These are phyloP conservation scores for Coccomyxa subellipsoidea DNA, from an alignment of 163 green algal genomes.

Conservation along the genomic window DNA sequence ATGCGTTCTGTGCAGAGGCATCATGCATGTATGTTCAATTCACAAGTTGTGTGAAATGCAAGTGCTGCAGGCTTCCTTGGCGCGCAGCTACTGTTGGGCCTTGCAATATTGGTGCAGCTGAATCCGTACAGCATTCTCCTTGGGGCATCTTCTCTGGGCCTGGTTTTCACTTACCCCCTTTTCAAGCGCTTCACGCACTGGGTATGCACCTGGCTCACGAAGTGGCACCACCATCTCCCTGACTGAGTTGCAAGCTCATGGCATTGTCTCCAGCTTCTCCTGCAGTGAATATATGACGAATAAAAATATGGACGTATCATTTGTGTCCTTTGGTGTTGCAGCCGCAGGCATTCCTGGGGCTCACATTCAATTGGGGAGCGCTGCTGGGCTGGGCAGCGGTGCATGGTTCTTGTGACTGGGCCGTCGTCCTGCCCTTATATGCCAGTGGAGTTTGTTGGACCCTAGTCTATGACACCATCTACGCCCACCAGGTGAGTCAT, in stretches of 20 bases:
- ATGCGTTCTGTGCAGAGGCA: not conserved
- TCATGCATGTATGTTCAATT: too few species aligned
- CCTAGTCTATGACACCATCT: slow-evolving; percentile 94
- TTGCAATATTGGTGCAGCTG: slow-evolving; percentile 92
- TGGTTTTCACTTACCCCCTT: slow-evolving; percentile 89
- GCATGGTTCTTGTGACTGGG: slow-evolving; percentile 59
- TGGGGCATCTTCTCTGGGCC: slow-evolving; percentile 80
- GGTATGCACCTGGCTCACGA: too few species aligned
- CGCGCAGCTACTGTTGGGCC: slow-evolving; percentile 74
- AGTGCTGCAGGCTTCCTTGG: slow-evolving; percentile 79
- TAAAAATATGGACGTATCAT: too few species aligned
- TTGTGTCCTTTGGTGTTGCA: slow-evolving; percentile 35
- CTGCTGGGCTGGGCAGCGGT: slow-evolving; percentile 89
- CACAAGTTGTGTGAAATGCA: too few species aligned
- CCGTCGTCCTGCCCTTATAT: slow-evolving; percentile 85
- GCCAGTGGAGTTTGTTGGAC: slow-evolving; percentile 78
- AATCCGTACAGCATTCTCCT: slow-evolving; percentile 86
- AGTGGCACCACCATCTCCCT: too few species aligned
- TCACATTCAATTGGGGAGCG: slow-evolving; percentile 98
- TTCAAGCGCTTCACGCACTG: slow-evolving; percentile 95
- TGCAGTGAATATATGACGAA: too few species aligned
- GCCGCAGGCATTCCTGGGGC: slow-evolving; percentile 90
- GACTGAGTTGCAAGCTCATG: too few species aligned
- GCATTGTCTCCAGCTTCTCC: too few species aligned
- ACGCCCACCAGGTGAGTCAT: slow-evolving; percentile 72